Conservation (phyloP, 2,329 filamentous ascomycete species). For the Elsinoe ampelina region DNA sequence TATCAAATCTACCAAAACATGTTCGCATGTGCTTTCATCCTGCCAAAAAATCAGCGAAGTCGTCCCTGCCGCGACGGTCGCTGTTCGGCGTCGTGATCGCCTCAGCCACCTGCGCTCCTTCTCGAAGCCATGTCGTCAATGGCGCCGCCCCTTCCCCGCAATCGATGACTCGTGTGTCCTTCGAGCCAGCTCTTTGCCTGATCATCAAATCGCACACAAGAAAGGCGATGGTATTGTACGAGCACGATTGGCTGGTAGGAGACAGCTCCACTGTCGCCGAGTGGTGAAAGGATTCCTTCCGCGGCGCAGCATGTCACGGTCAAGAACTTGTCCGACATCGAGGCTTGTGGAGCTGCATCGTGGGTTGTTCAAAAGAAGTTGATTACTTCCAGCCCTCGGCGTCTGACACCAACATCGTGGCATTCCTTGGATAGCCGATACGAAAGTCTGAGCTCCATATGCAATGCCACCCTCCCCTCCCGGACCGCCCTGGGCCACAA, state of each 20-base stretch:
- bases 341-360: background rate
- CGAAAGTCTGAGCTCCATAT: background rate
- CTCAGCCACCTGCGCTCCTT: background rate
- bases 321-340: background rate
- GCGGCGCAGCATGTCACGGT: background rate
- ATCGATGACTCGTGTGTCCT: background rate
- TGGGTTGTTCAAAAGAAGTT: background rate
- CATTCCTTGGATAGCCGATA: background rate
- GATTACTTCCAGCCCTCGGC: constrained; percentile 2
- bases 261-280: background rate
- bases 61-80: background rate
- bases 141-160: constrained; percentile 4
- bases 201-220: no score
- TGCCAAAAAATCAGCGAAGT: background rate
- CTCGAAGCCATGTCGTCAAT: constrained; percentile 2
- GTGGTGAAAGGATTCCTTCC: background rate
- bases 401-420: background rate
- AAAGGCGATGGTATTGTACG: background rate
- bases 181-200: background rate
- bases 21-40: background rate
- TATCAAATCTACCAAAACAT: background rate
- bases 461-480: background rate
- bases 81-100: constrained; percentile 4
- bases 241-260: background rate
- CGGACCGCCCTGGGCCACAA: background rate